Conservation (phyloP, 768 basidiomycete species). For the Xerocomellus intermedius region DNA sequence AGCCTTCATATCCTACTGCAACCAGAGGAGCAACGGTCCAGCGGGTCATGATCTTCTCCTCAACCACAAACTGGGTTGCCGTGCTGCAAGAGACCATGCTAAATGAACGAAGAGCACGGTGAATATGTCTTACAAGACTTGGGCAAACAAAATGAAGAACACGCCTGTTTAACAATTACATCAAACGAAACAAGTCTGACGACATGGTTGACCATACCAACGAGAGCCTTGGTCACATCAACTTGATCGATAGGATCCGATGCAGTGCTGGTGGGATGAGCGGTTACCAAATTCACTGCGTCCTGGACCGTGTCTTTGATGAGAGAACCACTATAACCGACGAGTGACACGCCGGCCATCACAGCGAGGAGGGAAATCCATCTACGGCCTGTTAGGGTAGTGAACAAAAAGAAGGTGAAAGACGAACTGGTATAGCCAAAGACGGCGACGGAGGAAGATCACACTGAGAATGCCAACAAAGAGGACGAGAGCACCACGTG, state of each 20-base stretch:
- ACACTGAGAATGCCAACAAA: slow-evolving; percentile 93
- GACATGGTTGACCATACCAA: slow-evolving; percentile 47
- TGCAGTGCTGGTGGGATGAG: slow-evolving; percentile 30
- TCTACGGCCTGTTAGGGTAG: slow-evolving; percentile 39
- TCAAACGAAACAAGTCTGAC: slow-evolving; percentile 16
- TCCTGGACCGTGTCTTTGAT: slow-evolving; percentile 71
- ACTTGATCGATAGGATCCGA: slow-evolving; percentile 52
- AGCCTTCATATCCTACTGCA: slow-evolving; percentile 92
- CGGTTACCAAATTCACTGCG: slow-evolving; percentile 23
- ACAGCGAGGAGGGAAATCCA: slow-evolving; percentile 91
- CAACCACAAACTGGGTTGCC: slow-evolving; percentile 90
- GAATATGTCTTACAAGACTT: slow-evolving; percentile 71
- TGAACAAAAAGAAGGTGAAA: slow-evolving; percentile 3
- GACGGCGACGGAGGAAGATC: slow-evolving; percentile 79
- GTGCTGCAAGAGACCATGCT: slow-evolving; percentile 50
- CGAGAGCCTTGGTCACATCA: slow-evolving; percentile 66
- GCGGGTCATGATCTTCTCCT: slow-evolving; percentile 92
- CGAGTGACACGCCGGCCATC: slow-evolving; percentile 78
- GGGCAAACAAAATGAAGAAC: slow-evolving; percentile 89
- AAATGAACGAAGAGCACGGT: background rate
- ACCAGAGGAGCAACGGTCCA: slow-evolving; percentile 87
- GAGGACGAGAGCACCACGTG: slow-evolving; percentile 85
- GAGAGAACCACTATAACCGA: slow-evolving; percentile 88
- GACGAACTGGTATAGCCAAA: slow-evolving; percentile 82
- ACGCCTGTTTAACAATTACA: slow-evolving; percentile 54